Evolutionary conservation across 2,329 filamentous ascomycete species (phyloP).

Genomic region (Fusarium oligoseptatum): DNA sequence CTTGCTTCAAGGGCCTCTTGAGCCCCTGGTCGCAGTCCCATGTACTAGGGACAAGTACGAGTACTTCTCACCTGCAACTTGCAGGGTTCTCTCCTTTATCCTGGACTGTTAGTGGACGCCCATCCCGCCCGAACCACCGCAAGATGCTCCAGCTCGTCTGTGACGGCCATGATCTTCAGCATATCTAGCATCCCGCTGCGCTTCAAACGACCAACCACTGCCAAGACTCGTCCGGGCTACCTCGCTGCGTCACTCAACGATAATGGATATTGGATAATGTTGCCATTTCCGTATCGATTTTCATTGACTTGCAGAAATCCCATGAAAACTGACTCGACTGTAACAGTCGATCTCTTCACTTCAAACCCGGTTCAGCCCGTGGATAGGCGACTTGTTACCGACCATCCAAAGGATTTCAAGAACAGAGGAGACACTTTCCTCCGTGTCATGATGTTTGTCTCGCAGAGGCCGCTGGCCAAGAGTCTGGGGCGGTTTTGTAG

Average conservation of each 20-base stretch:
- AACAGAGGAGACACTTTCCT: conserved; percentile 16
- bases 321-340: conserved; percentile 13
- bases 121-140: conserved; percentile 43
- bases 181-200: conserved; percentile 19
- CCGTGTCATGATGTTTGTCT: conserved; percentile 39
- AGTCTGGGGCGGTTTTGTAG: conserved; percentile 28
- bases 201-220: conserved; percentile 22
- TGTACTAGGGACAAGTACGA: conserved; percentile 32
- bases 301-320: conserved; percentile 17
- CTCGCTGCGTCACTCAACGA: conserved; percentile 28
- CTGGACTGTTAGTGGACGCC: conserved; percentile 33
- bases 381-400: conserved; percentile 16
- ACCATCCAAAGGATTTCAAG: conserved; percentile 3
- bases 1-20: conserved; percentile 44
- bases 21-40: conserved; percentile 40
- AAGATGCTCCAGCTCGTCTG: conserved; percentile 33
- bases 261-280: conserved; percentile 9
- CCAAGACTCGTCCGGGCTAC: conserved; percentile 34
- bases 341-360: conserved; percentile 13
- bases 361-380: conserved; percentile 7
- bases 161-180: conserved; percentile 43
- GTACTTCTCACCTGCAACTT: conserved; percentile 32
- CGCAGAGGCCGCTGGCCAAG: conserved; percentile 38
- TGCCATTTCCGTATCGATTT: conserved; percentile 12
- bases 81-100: conserved; percentile 31